A percentile compares a stretch with the other conserved stretches of the same genome.
phyloP scores from a whole-genome alignment of 495 filamentous ascomycete species.

The Talaromyces wortmannii region DNA sequence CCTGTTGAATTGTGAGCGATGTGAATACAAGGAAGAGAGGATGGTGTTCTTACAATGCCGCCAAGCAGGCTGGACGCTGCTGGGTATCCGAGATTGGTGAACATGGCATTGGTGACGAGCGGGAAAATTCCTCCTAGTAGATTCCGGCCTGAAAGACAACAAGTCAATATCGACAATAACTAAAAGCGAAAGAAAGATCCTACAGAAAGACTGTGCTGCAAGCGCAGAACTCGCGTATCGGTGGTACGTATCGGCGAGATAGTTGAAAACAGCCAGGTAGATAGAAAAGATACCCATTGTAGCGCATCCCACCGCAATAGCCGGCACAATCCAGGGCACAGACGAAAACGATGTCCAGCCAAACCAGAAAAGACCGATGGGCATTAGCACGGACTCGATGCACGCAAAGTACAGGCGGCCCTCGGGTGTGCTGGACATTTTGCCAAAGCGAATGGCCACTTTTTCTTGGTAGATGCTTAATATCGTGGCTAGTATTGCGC shows the following conservation, averaged over 20 bases:
- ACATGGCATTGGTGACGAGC: constrained; percentile 65
- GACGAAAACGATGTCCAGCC: constrained; percentile 62
- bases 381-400: constrained; percentile 59
- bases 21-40: not conserved
- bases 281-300: constrained; percentile 87
- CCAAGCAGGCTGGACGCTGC: constrained; percentile 74
- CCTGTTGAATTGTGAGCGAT: constrained; percentile 22
- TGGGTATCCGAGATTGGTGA: constrained; percentile 61
- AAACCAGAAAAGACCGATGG: constrained; percentile 78
- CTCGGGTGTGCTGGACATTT: constrained; percentile 57
- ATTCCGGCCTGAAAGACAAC: constrained; percentile 53
- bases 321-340: constrained; percentile 73
- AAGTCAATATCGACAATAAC: not conserved
- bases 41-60: constrained; percentile 45
- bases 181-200: not conserved
- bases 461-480: constrained; percentile 72
- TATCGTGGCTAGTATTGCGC: constrained; percentile 58
- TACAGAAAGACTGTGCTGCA: constrained; percentile 77
- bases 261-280: constrained; percentile 90
- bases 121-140: constrained; percentile 80
- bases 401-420: constrained; percentile 79
- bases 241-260: constrained; percentile 87
- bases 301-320: constrained; percentile 61
- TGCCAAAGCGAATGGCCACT: constrained; percentile 32
- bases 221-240: constrained; percentile 78